These are phyloP conservation scores for Sporothrix brasiliensis DNA, from an alignment of 2,329 filamentous ascomycete species.

Conservation along the genomic window DNA sequence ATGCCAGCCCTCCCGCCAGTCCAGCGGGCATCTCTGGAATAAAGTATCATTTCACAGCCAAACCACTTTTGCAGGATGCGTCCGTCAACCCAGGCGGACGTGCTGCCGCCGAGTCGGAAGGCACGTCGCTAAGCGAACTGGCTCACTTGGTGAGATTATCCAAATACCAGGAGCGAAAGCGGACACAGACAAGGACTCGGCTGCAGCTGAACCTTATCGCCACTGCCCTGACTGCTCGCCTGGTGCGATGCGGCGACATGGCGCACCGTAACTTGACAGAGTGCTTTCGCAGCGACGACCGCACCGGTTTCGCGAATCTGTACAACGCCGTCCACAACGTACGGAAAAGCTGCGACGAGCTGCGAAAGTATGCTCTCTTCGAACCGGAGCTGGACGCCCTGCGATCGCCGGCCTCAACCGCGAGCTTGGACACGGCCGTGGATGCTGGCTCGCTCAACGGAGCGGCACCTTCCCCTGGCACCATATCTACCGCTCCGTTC, in stretches of 20 bases:
- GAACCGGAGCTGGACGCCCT: conserved; percentile 71
- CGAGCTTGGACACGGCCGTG: conserved; percentile 55
- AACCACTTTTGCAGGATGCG: conserved; percentile 65
- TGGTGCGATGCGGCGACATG: conserved; percentile 74
- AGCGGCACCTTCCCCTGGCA: conserved; percentile 44
- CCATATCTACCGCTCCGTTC: conserved; percentile 57
- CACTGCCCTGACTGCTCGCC: conserved; percentile 71
- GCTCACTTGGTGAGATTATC: conserved; percentile 76
- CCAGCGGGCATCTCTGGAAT: conserved; percentile 51
- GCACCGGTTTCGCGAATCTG: conserved; percentile 72
- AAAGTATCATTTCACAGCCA: conserved; percentile 47
- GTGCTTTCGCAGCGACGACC: conserved; percentile 76
- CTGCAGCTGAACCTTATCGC: conserved; percentile 75
- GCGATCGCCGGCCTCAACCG: conserved; percentile 54
- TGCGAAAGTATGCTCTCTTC: conserved; percentile 68
- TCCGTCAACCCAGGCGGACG: conserved; percentile 67
- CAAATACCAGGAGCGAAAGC: conserved; percentile 80
- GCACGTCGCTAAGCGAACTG: conserved; percentile 74
- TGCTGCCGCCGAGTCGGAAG: conserved; percentile 62
- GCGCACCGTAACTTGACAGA: conserved; percentile 76
- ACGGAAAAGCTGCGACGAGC: conserved; percentile 73
- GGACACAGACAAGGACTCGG: conserved; percentile 70
- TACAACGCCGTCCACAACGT: conserved; percentile 81
- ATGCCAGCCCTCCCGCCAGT: conserved; percentile 39
- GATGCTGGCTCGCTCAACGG: conserved; percentile 42